Evolutionary conservation across 306 rosid species (phyloP).

Genomic region (Corylus heterophylla): DNA sequence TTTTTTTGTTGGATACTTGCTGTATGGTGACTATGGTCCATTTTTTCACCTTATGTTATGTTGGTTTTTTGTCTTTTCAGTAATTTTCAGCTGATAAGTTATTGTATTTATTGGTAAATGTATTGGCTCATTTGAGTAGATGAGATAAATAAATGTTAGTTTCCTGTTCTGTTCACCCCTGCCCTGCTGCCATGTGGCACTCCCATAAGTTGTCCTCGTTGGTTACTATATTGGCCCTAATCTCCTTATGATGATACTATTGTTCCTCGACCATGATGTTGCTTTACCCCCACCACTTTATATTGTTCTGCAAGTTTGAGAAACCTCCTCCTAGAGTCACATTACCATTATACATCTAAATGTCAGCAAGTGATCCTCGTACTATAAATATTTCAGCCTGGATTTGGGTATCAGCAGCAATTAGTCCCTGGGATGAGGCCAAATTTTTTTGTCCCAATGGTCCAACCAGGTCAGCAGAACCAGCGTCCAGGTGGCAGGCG

Average conservation of each 20-base stretch:
- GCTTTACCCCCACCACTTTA: too few relatives aligned
- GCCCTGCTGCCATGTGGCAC: background rate
- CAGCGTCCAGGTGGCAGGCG: constrained; percentile 78
- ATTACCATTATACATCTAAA: background rate
- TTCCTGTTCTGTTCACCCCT: background rate
- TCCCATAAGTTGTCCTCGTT: background rate
- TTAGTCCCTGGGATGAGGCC: constrained; percentile 74
- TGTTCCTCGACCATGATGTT: background rate
- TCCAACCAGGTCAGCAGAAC: constrained; percentile 72
- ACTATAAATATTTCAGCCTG: constrained; percentile 42
- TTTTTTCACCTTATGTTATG: background rate
- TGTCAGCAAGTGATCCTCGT: background rate
- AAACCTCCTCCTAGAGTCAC: background rate
- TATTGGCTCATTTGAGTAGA: background rate
- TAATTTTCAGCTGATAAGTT: background rate
- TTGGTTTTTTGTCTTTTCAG: background rate
- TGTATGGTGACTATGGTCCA: background rate
- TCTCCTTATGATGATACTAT: background rate
- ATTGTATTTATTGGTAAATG: too few relatives aligned
- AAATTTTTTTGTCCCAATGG: constrained; percentile 69
- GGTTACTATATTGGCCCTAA: background rate
- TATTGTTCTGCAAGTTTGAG: background rate
- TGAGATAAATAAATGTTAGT: background rate
- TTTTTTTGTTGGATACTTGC: background rate
- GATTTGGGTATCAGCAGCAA: constrained; percentile 84